phyloP scores from a whole-genome alignment of 2,329 filamentous ascomycete species.

The Aureobasidium sp. region DNA sequence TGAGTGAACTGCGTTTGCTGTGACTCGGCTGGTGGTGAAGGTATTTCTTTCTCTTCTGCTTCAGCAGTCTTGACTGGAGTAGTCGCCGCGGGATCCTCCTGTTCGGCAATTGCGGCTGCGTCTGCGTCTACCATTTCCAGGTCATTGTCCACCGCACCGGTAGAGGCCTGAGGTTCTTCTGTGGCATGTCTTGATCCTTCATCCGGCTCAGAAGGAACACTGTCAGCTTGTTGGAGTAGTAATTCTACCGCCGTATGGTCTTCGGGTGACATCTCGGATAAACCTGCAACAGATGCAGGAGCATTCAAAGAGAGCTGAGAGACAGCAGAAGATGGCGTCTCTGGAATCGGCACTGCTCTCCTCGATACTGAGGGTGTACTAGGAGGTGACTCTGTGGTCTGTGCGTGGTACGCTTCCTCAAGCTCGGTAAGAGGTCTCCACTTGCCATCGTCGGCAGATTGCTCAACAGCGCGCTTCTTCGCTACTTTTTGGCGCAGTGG shows the following conservation, averaged over 20 bases:
- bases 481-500: not conserved
- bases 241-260: not conserved
- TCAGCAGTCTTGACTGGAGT: not conserved
- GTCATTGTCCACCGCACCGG: not conserved
- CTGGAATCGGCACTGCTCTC: not conserved
- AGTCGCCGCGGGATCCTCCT: not conserved
- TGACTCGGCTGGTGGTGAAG: not conserved
- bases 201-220: not conserved
- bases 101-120: not conserved
- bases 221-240: not conserved
- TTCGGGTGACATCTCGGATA: not conserved
- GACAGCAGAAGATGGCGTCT: not conserved
- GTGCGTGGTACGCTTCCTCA: not conserved
- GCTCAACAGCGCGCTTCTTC: constrained; percentile 3
- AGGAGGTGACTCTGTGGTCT: not conserved
- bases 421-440: not conserved
- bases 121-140: not conserved
- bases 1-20: not conserved
- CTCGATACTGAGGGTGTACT: not conserved
- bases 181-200: not conserved
- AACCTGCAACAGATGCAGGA: not conserved
- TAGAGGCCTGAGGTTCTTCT: not conserved
- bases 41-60: not conserved
- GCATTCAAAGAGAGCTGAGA: not conserved
- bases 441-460: not conserved